Evolutionary conservation across 306 rosid species (phyloP).

Genomic region (Sesbania bispinosa): DNA sequence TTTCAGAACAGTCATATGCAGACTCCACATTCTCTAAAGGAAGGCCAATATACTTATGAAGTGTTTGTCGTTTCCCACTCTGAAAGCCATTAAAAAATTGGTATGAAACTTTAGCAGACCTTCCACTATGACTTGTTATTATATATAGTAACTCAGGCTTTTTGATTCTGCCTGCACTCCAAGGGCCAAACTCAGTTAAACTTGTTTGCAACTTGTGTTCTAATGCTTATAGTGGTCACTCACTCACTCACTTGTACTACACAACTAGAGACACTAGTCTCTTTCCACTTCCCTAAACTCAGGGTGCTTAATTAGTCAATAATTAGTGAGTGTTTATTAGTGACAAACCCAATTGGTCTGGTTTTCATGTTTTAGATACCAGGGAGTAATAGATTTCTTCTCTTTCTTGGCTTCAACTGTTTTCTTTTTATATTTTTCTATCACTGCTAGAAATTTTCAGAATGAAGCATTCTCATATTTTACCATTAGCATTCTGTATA

Average conservation of each 20-base stretch:
- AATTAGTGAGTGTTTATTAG: not conserved
- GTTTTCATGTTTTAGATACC: slow-evolving; percentile 16
- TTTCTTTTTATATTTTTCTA: not conserved
- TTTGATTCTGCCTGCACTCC: slow-evolving; percentile 47
- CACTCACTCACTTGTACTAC: too few relatives aligned
- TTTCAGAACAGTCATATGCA: slow-evolving; percentile 48
- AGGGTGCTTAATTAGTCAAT: slow-evolving; percentile 9
- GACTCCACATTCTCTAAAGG: slow-evolving; percentile 39
- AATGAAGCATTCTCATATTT: slow-evolving; percentile 42
- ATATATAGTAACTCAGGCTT: slow-evolving; percentile 33
- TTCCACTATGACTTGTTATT: slow-evolving; percentile 48
- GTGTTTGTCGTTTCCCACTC: slow-evolving; percentile 59
- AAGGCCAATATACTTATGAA: slow-evolving; percentile 35
- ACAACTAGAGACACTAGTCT: not conserved
- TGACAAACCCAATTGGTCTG: slow-evolving; percentile 22
- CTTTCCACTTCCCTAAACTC: slow-evolving; percentile 27
- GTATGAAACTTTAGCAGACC: slow-evolving; percentile 40
- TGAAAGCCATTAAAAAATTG: slow-evolving; percentile 31
- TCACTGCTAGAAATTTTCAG: not conserved
- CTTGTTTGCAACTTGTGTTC: slow-evolving; percentile 35
- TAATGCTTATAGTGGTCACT: slow-evolving; percentile 29
- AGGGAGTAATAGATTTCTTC: not conserved
- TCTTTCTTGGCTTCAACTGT: not conserved
- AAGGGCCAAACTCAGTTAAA: slow-evolving; percentile 34
- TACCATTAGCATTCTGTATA: slow-evolving; percentile 25